phyloP scores from a whole-genome alignment of 148 eudicot species.

The Linanthus parryae region DNA sequence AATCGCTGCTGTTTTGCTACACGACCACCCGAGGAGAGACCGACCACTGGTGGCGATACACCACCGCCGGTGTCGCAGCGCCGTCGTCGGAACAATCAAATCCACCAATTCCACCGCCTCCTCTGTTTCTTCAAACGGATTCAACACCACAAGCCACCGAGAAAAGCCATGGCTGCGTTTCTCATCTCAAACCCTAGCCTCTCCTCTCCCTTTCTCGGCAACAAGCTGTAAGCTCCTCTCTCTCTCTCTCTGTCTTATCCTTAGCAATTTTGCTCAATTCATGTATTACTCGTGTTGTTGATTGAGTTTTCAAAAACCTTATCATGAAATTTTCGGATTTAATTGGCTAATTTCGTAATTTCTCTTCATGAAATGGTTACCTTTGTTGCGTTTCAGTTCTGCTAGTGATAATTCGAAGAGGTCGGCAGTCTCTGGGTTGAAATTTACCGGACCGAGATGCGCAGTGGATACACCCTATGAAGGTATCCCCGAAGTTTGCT shows the following conservation, averaged over 20 bases:
- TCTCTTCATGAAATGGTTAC: neutral
- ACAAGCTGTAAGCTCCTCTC: slow-evolving; percentile 36
- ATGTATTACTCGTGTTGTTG: neutral
- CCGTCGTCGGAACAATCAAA: no score
- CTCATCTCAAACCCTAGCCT: slow-evolving; percentile 49
- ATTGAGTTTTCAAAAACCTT: neutral
- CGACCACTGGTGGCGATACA: no score
- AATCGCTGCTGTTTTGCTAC: no score
- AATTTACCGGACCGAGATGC: slow-evolving; percentile 35
- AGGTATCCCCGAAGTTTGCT: slow-evolving; percentile 26
- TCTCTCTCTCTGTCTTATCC: neutral
- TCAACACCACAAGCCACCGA: no score
- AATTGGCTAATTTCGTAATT: neutral
- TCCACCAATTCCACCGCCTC: no score
- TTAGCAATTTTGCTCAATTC: neutral
- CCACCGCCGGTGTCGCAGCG: no score
- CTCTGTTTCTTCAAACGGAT: no score
- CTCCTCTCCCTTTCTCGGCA: slow-evolving; percentile 13
- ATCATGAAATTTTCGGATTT: neutral
- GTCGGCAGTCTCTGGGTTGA: slow-evolving; percentile 11
- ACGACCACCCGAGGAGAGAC: no score
- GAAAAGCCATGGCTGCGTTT: slow-evolving; percentile 36
- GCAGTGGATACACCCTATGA: slow-evolving; percentile 50
- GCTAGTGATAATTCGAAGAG: slow-evolving; percentile 26
- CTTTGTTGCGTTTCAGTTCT: slow-evolving; percentile 21